Percentiles rank a stretch among this genome's conserved stretches.
phyloP scores from a whole-genome alignment of 208 protist species.

The Trypanosoma scelopori region DNA sequence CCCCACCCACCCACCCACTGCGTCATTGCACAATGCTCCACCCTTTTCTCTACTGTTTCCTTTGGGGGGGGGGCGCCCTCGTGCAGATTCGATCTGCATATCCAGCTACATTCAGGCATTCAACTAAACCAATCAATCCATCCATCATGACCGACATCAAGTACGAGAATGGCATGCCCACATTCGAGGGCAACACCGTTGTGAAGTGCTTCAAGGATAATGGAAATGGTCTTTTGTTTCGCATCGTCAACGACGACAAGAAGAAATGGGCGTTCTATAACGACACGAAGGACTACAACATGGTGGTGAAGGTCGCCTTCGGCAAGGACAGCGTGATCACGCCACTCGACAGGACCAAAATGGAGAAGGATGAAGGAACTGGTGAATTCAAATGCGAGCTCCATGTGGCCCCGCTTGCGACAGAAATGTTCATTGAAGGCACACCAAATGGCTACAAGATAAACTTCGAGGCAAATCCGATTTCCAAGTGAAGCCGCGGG shows the following conservation, averaged over 20 bases:
- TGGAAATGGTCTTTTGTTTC: conserved; percentile 84
- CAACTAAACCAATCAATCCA: no score
- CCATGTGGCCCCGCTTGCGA: conserved; percentile 44
- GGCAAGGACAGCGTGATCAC: conserved; percentile 71
- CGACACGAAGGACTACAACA: conserved; percentile 77
- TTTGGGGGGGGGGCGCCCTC: no score
- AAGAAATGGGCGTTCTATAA: conserved; percentile 88
- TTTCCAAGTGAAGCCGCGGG: no score
- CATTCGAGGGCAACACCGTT: conserved; percentile 50
- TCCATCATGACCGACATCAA: conserved; percentile 51
- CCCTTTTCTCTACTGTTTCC: conserved; percentile 1
- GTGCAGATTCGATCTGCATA: no score
- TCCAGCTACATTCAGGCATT: no score
- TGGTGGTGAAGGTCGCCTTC: conserved; percentile 72
- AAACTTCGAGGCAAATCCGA: conserved; percentile 17
- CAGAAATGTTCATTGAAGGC: conserved; percentile 81
- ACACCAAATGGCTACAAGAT: conserved; percentile 82
- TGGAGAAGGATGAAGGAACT: conserved; percentile 45
- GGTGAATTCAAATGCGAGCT: conserved; percentile 71
- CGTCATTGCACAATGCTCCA: no score
- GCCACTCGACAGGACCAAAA: conserved; percentile 54
- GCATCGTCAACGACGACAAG: conserved; percentile 73
- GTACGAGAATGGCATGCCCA: conserved; percentile 66
- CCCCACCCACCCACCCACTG: no score
- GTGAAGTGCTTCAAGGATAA: conserved; percentile 82